Evolutionary conservation across 495 filamentous ascomycete species (phyloP).

Genomic region (Cladorrhinum samala): DNA sequence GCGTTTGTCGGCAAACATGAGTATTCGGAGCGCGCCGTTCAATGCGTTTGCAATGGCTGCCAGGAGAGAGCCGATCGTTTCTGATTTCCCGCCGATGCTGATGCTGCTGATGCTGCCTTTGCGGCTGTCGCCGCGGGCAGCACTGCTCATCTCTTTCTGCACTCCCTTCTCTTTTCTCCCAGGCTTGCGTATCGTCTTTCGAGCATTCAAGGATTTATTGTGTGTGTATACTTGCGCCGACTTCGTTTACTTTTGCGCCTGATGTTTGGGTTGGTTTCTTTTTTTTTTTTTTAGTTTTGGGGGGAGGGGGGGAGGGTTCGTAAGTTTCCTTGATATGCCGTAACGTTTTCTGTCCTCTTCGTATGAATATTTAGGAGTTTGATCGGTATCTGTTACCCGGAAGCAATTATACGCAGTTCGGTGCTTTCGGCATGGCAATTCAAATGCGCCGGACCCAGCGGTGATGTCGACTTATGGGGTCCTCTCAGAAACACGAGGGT

Average conservation of each 20-base stretch:
- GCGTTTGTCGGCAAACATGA: conserved; percentile 47
- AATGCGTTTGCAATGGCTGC: conserved; percentile 42
- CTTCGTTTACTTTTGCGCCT: background rate
- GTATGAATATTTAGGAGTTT: background rate
- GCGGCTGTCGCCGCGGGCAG: conserved; percentile 8
- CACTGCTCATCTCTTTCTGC: conserved; percentile 16
- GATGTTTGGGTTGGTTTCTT: background rate
- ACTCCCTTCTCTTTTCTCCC: background rate
- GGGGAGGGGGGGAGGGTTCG: too few relatives aligned
- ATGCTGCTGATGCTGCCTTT: background rate
- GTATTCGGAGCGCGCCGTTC: conserved; percentile 37
- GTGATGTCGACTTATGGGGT: background rate
- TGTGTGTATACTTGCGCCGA: background rate
- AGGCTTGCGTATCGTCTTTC: background rate
- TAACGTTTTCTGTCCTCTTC: background rate
- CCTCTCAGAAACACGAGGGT: background rate
- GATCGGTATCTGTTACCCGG: background rate
- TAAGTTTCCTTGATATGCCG: too few relatives aligned
- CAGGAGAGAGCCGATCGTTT: conserved; percentile 44
- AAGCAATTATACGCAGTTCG: too few relatives aligned
- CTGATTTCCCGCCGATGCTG: conserved; percentile 19
- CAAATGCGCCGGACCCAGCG: background rate
- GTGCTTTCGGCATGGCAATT: too few relatives aligned
- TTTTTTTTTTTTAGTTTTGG: background rate
- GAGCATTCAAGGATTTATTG: too few relatives aligned